Evolutionary conservation across 768 basidiomycete species (phyloP).

Genomic region (Rhizopogon salebrosus): DNA sequence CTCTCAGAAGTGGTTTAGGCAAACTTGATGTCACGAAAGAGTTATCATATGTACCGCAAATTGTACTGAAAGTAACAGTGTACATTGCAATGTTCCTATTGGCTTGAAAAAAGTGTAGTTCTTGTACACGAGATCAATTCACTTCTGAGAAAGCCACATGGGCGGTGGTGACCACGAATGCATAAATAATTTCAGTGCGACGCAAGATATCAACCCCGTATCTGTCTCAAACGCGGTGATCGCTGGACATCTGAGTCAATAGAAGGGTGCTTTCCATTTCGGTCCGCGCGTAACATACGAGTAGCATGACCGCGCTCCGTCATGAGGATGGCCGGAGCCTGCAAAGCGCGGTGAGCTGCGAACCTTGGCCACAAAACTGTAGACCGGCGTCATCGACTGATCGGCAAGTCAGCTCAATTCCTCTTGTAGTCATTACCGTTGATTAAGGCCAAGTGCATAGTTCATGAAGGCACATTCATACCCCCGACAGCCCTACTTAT

Average conservation of each 20-base stretch:
- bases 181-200: neutral
- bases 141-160: no score
- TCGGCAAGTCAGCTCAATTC: neutral
- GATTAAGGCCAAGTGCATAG: constrained; percentile 8
- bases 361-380: constrained; percentile 15
- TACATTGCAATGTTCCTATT: no score
- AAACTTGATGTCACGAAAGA: no score
- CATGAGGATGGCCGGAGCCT: constrained; percentile 15
- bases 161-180: neutral
- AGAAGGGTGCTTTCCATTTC: constrained; percentile 53
- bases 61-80: no score
- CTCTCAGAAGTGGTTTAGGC: no score
- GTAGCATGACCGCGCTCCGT: constrained; percentile 17
- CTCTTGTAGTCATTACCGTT: constrained; percentile 11
- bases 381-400: neutral
- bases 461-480: constrained; percentile 21
- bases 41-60: no score
- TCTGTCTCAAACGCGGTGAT: constrained; percentile 80
- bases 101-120: no score
- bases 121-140: no score
- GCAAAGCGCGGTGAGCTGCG: constrained; percentile 21
- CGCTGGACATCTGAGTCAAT: constrained; percentile 80
- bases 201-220: constrained; percentile 60
- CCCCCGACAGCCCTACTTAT: constrained; percentile 58
- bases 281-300: constrained; percentile 37